These are phyloP conservation scores for Trametes cingulata DNA, from an alignment of 768 basidiomycete species.

Conservation along the genomic window DNA sequence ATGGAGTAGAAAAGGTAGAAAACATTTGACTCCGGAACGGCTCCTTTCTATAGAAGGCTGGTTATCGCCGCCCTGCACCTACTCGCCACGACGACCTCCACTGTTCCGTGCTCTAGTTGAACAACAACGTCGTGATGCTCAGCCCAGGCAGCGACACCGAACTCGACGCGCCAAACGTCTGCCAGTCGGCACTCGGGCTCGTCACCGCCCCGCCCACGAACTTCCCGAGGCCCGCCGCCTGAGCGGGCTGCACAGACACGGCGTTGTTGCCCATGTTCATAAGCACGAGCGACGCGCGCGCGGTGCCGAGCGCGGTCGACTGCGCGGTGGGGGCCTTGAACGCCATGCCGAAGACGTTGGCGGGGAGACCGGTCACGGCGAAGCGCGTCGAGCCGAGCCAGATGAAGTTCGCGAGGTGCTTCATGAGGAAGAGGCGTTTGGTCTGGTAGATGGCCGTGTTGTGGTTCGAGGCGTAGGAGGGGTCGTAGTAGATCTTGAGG, in stretches of 20 bases:
- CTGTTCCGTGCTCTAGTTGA: no score
- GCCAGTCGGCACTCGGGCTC: constrained; percentile 7
- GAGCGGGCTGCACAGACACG: background rate
- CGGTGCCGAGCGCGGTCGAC: constrained; percentile 1
- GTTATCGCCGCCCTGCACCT: no score
- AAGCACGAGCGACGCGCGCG: constrained; percentile 7
- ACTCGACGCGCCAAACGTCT: constrained; percentile 2
- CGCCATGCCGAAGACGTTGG: constrained; percentile 9
- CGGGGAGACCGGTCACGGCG: constrained; percentile 5
- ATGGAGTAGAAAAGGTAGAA: no score
- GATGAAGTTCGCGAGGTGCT: constrained; percentile 26
- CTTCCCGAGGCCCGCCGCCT: constrained; percentile 4
- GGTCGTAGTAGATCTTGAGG: constrained; percentile 43
- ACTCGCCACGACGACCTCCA: no score
- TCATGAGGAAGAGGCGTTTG: constrained; percentile 27
- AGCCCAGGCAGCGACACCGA: constrained; percentile 3
- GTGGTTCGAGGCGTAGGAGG: constrained; percentile 29
- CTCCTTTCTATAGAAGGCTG: no score
- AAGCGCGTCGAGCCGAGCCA: constrained; percentile 11
- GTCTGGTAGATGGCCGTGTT: constrained; percentile 24
- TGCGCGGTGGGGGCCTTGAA: background rate
- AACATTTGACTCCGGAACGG: no score
- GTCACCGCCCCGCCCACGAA: constrained; percentile 7
- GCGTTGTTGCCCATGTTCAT: constrained; percentile 9
- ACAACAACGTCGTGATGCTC: constrained; percentile 10